Conservation (phyloP, 2,329 filamentous ascomycete genomes). For the Cordyceps farinosa region DNA sequence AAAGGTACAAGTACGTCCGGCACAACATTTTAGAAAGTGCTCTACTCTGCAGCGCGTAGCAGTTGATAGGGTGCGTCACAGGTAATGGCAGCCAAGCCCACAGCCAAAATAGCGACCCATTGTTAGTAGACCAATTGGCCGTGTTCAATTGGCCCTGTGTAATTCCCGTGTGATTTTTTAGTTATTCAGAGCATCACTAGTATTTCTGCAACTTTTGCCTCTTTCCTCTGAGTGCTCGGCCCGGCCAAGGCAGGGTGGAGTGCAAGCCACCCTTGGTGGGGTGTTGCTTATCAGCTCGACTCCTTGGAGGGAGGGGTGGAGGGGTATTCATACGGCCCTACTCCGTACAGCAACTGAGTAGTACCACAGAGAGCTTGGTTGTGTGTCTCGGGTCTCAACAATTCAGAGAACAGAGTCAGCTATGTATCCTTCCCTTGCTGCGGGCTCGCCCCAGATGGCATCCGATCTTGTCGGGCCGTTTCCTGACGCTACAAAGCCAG, state of each 20-base stretch:
- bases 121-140: too few relatives aligned
- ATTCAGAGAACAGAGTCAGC: neutral
- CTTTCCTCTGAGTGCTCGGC: neutral
- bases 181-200: too few relatives aligned
- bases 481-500: neutral
- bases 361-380: neutral
- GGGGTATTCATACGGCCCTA: neutral
- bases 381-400: neutral
- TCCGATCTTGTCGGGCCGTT: constrained; percentile 1
- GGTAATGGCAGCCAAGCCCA: too few relatives aligned
- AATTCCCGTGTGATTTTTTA: too few relatives aligned
- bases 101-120: too few relatives aligned
- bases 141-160: too few relatives aligned
- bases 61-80: too few relatives aligned
- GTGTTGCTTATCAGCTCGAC: neutral
- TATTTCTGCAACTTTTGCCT: too few relatives aligned
- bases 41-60: too few relatives aligned
- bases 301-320: neutral
- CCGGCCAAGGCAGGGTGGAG: neutral
- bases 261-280: neutral
- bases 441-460: neutral
- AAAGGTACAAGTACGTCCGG: too few relatives aligned
- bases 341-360: neutral
- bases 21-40: too few relatives aligned
- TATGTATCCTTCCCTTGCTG: neutral